phyloP scores from a whole-genome alignment of 768 basidiomycete genomes.

The Gloeopeniophorella convolvens region DNA sequence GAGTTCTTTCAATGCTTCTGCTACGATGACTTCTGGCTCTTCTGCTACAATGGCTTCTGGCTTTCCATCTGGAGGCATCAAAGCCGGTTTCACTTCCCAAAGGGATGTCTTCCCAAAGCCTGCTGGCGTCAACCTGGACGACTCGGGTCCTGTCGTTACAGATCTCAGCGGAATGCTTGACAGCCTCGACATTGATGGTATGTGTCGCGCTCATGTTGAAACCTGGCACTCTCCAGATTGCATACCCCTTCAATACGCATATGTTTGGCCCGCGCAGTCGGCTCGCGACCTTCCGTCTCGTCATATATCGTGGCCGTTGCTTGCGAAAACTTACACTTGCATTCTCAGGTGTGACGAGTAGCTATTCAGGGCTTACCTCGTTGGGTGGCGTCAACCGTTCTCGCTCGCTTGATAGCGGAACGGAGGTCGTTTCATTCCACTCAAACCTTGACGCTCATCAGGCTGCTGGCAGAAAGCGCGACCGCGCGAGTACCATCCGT shows the following conservation, averaged over 20 bases:
- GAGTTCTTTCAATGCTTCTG: constrained; percentile 10
- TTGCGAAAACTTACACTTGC: not conserved
- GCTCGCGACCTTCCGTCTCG: not conserved
- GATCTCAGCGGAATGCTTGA: constrained; percentile 17
- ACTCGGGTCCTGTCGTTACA: constrained; percentile 5
- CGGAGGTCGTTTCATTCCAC: not conserved
- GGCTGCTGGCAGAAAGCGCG: constrained; percentile 3
- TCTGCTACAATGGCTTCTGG: not conserved
- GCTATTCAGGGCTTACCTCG: not conserved
- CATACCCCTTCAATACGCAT: not conserved
- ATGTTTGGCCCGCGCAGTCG: not conserved
- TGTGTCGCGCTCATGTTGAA: not conserved
- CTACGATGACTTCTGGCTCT: not conserved
- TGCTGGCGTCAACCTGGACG: not conserved
- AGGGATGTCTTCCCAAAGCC: not conserved
- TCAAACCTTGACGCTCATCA: not conserved
- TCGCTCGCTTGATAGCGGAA: constrained; percentile 13
- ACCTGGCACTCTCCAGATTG: not conserved
- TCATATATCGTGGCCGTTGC: not conserved
- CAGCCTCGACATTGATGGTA: constrained; percentile 17
- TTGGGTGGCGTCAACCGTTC: constrained; percentile 11
- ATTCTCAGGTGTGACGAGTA: not conserved
- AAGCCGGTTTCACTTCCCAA: not conserved
- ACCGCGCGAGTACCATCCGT: constrained; percentile 21
- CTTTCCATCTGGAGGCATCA: not conserved